Conservation (phyloP, 345 rosid genomes). For the Dimocarpus longan region DNA sequence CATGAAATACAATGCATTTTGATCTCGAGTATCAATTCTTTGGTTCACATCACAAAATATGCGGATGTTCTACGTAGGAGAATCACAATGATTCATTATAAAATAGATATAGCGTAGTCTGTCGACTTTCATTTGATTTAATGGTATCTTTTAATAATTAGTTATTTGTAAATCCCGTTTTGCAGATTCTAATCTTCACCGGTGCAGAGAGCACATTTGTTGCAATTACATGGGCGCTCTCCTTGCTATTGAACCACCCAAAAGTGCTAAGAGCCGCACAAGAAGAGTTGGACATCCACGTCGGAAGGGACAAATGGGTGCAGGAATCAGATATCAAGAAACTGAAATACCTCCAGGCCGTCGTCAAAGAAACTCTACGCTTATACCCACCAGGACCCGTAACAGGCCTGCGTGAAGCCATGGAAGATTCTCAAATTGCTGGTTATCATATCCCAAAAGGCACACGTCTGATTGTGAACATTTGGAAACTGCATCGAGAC, state of each 20-base stretch:
- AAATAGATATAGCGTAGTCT: too few relatives aligned
- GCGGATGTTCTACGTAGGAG: too few relatives aligned
- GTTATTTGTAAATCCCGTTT: background rate
- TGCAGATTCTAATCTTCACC: constrained; percentile 43
- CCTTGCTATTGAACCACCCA: constrained; percentile 51
- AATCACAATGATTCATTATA: too few relatives aligned
- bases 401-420: constrained; percentile 52
- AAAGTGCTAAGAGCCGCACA: constrained; percentile 39
- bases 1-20: too few relatives aligned
- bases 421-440: constrained; percentile 45
- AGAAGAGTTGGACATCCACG: constrained; percentile 51
- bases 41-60: too few relatives aligned
- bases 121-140: too few relatives aligned
- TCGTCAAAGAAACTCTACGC: constrained; percentile 61
- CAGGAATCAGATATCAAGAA: constrained; percentile 55
- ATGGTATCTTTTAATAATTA: background rate
- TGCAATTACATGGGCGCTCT: constrained; percentile 50
- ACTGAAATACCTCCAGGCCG: constrained; percentile 53
- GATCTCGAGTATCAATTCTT: too few relatives aligned
- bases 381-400: constrained; percentile 57
- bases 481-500: constrained; percentile 66
- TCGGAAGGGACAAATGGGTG: constrained; percentile 50
- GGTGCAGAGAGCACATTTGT: constrained; percentile 56
- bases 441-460: constrained; percentile 51
- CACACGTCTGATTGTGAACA: constrained; percentile 49